phyloP scores from a whole-genome alignment of 2,329 filamentous ascomycete species.

The Boeremia exigua region DNA sequence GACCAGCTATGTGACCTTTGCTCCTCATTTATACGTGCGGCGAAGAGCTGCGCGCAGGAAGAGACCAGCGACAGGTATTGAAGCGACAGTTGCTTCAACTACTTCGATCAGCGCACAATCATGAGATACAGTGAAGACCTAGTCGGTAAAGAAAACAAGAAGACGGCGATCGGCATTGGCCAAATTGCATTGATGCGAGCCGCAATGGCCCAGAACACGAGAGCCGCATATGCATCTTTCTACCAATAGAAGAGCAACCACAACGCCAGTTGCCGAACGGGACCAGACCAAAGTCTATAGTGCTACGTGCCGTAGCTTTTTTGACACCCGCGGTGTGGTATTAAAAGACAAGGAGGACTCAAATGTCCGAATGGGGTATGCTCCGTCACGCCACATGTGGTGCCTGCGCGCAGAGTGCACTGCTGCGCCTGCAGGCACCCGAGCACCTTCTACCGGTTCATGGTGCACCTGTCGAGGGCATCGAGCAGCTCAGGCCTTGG shows the following conservation, averaged over 20 bases:
- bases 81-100: not conserved
- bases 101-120: not conserved
- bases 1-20: too few relatives aligned
- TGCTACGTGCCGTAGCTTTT: constrained; percentile 35
- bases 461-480: constrained; percentile 80
- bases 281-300: constrained; percentile 34
- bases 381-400: constrained; percentile 1
- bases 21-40: not conserved
- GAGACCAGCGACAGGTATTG: not conserved
- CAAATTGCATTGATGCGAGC: constrained; percentile 37
- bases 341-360: constrained; percentile 28
- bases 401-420: constrained; percentile 19
- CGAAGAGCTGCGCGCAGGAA: not conserved
- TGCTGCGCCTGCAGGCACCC: constrained; percentile 18
- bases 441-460: constrained; percentile 43
- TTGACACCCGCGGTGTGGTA: constrained; percentile 40
- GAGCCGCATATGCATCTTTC: constrained; percentile 41
- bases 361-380: constrained; percentile 16
- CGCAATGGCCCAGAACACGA: constrained; percentile 27
- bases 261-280: constrained; percentile 36
- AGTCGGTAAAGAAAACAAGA: not conserved
- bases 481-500: constrained; percentile 86
- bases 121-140: not conserved
- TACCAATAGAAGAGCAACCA: constrained; percentile 41
- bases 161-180: constrained; percentile 21